Evolutionary conservation across 2,329 filamentous ascomycete species (phyloP), one percentile per base, ranked within the genome.

Genomic region (Curvularia spicifera): DNA sequence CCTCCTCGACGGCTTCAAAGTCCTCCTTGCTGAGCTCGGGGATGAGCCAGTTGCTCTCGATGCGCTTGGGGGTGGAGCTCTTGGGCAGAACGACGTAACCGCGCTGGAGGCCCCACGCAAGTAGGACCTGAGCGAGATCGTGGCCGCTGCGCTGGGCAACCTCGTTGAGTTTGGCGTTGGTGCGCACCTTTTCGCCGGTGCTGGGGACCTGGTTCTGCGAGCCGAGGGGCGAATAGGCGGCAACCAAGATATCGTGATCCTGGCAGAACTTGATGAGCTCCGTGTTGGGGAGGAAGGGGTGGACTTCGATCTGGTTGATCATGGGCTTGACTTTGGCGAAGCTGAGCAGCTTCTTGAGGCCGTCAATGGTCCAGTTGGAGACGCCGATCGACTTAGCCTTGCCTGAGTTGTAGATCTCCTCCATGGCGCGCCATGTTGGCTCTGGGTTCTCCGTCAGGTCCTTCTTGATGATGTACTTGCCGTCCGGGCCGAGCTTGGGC

Each of bases 51-150:
- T 92, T 91, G 79, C 85, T 89, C 57, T 73, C 69, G 44, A 79
- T 78, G 26, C 77, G 68, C 64, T 68, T 71, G 7, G 76, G 74
- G 12, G 76, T 78, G 12, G 77, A 78, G 66, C 76, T 79, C 71
- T 79, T 79, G 18, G 77, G 77, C 53, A 79, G 66, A 4, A 78
- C 72, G 12, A 70, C 74, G 53, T 74, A 78, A n/a, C 76, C 89
- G 78, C 91, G 91, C 79, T 95, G 89, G 76, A 96, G 76, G 63
- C 90, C 91, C 85, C 92, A 97, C 55, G 92, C 85, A 50, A 97
- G 79, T 72, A 97, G 76, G n/a, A 96, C 81, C 81, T 97, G 93
- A 1, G 91, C 89, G 59, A 90, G 87, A 9, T 87, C 86, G 80
- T 91, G 91, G 62, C 83, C 83, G 73, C 95, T 87, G 79, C 91